Evolutionary conservation across 345 rosid genomes (phyloP), one percentile per base, ranked within the genome.

Genomic region (Boechera divaricarpa): DNA sequence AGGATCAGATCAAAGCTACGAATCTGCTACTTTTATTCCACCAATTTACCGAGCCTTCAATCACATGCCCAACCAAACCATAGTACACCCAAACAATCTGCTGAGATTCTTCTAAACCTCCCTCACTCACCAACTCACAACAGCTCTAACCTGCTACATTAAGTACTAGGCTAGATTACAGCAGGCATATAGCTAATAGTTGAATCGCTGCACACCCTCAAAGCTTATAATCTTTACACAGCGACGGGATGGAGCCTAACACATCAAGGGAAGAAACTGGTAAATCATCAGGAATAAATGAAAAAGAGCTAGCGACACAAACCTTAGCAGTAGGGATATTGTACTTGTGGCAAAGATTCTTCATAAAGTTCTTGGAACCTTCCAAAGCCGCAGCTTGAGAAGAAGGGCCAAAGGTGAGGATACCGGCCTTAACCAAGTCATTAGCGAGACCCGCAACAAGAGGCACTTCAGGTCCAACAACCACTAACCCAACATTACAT

Each of bases 361-460:
- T 95, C 99, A 91, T 95, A 77, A 92, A 92, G 82, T 88, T 83
- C 82, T 95, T 95, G 61, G 99, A 95, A 72, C 99, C 98, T 88
- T 95, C 98, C 76, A 95, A 74, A 62, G 96, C 97, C 67, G 98
- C 99, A 49, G 99, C 99, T 84, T 92, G 90, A 7, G 93, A 89
- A 36, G 99, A 92, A 56, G 97, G 97, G 7, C 99, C 99, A 69
- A 92, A 92, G 11, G 97, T 85, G 36, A 92, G 96, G 51, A 92
- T 88, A 49, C 91, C 85, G 7, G 88, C 91, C 61, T 85, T 78
- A 21, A 80, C 87, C 12, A 94, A 76, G 76, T 90, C 90, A 84
- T 90, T 94, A 11, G 87, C 86, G 44, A 95, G 93, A 48, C 98
- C 99, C 0, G 94, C 84, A 80, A 95, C 98, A 64, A 95, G 88